phyloP scores from a whole-genome alignment of 495 filamentous ascomycete species.

The Penicillium herquei region DNA sequence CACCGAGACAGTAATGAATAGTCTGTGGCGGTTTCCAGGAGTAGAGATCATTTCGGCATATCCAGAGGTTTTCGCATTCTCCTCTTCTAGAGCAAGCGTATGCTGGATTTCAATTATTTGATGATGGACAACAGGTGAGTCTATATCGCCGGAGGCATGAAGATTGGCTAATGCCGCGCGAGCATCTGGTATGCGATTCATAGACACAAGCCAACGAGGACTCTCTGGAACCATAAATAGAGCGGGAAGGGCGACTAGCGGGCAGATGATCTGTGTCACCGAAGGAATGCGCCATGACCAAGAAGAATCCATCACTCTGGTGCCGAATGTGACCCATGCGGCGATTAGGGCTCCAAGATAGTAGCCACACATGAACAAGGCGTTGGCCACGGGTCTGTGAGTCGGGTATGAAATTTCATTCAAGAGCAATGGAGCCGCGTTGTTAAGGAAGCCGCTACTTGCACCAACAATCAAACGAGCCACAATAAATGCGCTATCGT shows the following conservation, averaged over 20 bases:
- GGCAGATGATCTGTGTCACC: constrained; percentile 19
- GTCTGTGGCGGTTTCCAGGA: constrained; percentile 11
- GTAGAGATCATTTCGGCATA: constrained; percentile 3
- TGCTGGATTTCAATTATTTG: not conserved
- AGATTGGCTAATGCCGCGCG: constrained; percentile 30
- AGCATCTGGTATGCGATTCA: constrained; percentile 35
- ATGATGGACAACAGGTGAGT: not conserved
- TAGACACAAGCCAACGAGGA: constrained; percentile 46
- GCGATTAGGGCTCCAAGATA: not conserved
- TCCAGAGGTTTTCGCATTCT: not conserved
- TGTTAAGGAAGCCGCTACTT: constrained; percentile 14
- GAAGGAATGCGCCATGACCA: constrained; percentile 23
- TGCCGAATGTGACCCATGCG: constrained; percentile 1
- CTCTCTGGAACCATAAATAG: constrained; percentile 33
- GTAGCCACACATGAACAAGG: not conserved
- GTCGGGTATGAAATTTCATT: too few species aligned
- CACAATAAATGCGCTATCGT: constrained; percentile 2
- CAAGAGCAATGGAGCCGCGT: too few species aligned
- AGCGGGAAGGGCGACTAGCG: constrained; percentile 15
- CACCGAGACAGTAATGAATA: constrained; percentile 10
- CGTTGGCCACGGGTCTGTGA: too few species aligned
- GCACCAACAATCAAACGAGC: constrained; percentile 2
- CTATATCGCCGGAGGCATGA: constrained; percentile 36
- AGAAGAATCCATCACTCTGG: not conserved
- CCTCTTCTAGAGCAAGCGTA: constrained; percentile 5